Evolutionary conservation across 495 filamentous ascomycete genomes (phyloP), one percentile per base, ranked within the genome.

Genomic region (Aeminium ludgeri): DNA sequence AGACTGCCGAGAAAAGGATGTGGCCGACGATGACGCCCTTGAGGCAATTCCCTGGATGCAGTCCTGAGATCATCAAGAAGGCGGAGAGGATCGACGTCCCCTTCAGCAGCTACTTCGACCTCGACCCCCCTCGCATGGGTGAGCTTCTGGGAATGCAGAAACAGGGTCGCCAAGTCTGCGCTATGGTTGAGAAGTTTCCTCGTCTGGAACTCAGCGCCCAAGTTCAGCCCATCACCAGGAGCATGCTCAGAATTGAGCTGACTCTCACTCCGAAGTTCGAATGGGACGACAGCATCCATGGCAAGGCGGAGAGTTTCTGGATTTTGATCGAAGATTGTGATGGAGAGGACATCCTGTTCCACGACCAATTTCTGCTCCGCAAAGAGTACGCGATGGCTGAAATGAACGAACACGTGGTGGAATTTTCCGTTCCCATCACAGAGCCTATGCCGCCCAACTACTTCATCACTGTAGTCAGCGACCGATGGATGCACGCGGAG

Each of bases 1-100:
- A 99, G 64, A 96, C 92, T 86, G 87, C 87, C 1, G 89, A 99
- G 65, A 92, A 91, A 67, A 69, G 91, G 18, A 96, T 96, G 89
- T 99, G 89, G 89, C 86, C 86, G 5, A 94, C 86, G 16, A 96
- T 96, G 89, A 80, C 83, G 15, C 89, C 89, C 6, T 70, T 99
- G 7, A 69, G 91, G 30, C 89, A 99, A 53, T 96, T 95, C 55
- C 75, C 82, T 1, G 63, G 62, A 29, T 91, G 84, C 48, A 73
- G 85, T 10, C 62, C 71, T 25, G 91, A 99, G 43, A 81, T 99
- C 36, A 65, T 96, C 36, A 72, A 80, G 44, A 95, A 95, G 60
- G 78, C 86, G 1, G 89, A 99, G 61, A 68, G 86, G 39, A 91
- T 95, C 44, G 86, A 95, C 46, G 86, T 96, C 31, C 82, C 84